These are phyloP conservation scores for Ocimum tenuiflorum DNA, from an alignment of 257 asterid genomes.

Conservation along the genomic window DNA sequence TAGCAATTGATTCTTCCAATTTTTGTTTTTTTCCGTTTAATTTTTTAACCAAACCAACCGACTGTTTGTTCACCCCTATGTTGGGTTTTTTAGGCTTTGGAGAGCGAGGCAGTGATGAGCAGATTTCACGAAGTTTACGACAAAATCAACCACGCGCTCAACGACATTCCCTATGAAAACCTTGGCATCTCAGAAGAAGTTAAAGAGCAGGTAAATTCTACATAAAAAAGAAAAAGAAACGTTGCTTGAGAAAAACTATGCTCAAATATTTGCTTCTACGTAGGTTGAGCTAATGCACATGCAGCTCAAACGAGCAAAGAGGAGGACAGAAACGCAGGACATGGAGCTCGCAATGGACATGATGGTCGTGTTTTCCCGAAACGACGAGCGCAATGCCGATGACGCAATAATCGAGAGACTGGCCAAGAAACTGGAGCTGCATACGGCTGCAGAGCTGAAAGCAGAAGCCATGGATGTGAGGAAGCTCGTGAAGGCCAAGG, in stretches of 20 bases:
- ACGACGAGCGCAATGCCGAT: slow-evolving; percentile 38
- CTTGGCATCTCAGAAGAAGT: slow-evolving; percentile 58
- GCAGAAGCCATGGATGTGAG: slow-evolving; percentile 38
- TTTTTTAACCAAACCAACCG: no score
- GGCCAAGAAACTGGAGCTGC: slow-evolving; percentile 47
- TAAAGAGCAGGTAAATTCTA: slow-evolving; percentile 38
- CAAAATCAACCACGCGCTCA: slow-evolving; percentile 32
- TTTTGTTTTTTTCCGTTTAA: no score
- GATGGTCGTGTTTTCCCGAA: slow-evolving; percentile 44
- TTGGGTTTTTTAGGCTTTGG: slow-evolving; percentile 34
- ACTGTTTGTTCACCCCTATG: no score
- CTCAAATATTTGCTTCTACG: no score
- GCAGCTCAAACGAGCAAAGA: slow-evolving; percentile 49
- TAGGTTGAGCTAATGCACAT: slow-evolving; percentile 49
- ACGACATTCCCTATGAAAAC: slow-evolving; percentile 37
- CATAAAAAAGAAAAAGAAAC: no score
- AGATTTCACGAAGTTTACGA: slow-evolving; percentile 44
- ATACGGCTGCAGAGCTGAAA: slow-evolving; percentile 36
- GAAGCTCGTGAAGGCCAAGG: slow-evolving; percentile 31
- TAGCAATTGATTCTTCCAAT: no score
- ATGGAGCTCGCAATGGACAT: slow-evolving; percentile 65
- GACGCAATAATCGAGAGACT: slow-evolving; percentile 44
- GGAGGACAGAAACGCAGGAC: slow-evolving; percentile 48
- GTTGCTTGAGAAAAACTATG: no score
- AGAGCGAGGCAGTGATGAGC: slow-evolving; percentile 44